Percentiles rank a stretch among this genome's conserved stretches.
Evolutionary conservation across 2,329 filamentous ascomycete species (phyloP).

Genomic region (Xylariaceae sp.): DNA sequence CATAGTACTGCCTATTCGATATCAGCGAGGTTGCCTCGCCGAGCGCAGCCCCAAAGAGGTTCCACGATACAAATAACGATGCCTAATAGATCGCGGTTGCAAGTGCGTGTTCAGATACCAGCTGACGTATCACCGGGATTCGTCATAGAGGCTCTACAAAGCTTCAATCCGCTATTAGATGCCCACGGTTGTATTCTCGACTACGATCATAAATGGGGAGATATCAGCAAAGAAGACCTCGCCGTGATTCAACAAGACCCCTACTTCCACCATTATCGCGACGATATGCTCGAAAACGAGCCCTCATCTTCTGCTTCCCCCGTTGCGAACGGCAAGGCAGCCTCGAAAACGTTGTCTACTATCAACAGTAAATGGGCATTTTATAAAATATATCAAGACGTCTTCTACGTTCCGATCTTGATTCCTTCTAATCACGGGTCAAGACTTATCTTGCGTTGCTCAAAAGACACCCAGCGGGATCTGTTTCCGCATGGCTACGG

Average conservation of each 20-base stretch:
- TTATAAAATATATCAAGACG: constrained; percentile 14
- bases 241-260: constrained; percentile 11
- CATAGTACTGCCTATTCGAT: too few relatives aligned
- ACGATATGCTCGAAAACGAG: not conserved
- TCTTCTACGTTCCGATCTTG: constrained; percentile 15
- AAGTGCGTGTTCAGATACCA: constrained; percentile 10
- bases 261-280: constrained; percentile 8
- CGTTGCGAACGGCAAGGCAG: not conserved
- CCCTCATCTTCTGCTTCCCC: not conserved
- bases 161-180: constrained; percentile 14
- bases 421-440: constrained; percentile 16
- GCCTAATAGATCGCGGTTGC: constrained; percentile 6
- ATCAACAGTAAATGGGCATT: constrained; percentile 9
- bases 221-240: not conserved
- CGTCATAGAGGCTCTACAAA: constrained; percentile 10
- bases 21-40: too few relatives aligned
- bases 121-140: not conserved
- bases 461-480: constrained; percentile 12
- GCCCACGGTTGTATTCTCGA: constrained; percentile 10
- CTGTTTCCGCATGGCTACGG: constrained; percentile 10
- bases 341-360: not conserved
- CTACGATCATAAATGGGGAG: constrained; percentile 6
- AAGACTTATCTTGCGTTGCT: constrained; percentile 16
- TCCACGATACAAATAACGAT: constrained; percentile 3
- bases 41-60: too few relatives aligned